phyloP scores from a whole-genome alignment of 495 filamentous ascomycete species.

The Lasiosphaeria miniovina region DNA sequence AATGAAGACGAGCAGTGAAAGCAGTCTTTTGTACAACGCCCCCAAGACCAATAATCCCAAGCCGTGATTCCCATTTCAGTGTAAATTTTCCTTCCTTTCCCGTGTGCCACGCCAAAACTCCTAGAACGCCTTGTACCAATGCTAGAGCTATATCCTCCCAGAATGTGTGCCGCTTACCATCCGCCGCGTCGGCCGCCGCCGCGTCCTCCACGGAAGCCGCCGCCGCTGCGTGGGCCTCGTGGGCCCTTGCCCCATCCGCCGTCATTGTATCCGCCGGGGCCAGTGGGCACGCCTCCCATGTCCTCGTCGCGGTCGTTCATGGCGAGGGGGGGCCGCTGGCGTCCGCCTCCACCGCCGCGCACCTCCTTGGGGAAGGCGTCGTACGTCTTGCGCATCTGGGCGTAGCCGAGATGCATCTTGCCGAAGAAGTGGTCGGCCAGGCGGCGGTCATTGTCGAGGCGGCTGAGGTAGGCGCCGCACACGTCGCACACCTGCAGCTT shows the following conservation, averaged over 20 bases:
- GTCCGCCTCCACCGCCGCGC: constrained; percentile 47
- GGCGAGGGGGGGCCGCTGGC: constrained; percentile 53
- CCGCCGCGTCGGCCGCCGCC: constrained; percentile 17
- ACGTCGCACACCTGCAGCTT: constrained; percentile 99
- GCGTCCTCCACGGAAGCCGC: constrained; percentile 35
- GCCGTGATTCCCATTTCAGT: too few species aligned
- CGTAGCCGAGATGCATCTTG: constrained; percentile 98
- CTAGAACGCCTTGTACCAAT: background rate
- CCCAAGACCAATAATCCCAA: too few species aligned
- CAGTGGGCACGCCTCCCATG: constrained; percentile 35
- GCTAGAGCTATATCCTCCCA: background rate
- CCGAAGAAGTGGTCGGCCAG: constrained; percentile 98
- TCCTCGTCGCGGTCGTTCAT: constrained; percentile 47
- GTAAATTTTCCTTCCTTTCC: background rate
- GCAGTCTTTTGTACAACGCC: too few species aligned
- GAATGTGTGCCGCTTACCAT: constrained; percentile 10
- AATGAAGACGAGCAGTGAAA: too few species aligned
- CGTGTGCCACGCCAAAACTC: background rate
- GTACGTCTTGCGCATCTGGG: constrained; percentile 90
- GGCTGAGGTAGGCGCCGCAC: constrained; percentile 81
- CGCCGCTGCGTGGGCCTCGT: constrained; percentile 41
- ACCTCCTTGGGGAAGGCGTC: constrained; percentile 85
- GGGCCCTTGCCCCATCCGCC: constrained; percentile 48
- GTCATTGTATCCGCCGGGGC: constrained; percentile 52
- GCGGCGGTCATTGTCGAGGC: constrained; percentile 90